These are phyloP conservation scores for Alternaria brassicicola DNA, from an alignment of 2,329 filamentous ascomycete species.

Conservation along the genomic window DNA sequence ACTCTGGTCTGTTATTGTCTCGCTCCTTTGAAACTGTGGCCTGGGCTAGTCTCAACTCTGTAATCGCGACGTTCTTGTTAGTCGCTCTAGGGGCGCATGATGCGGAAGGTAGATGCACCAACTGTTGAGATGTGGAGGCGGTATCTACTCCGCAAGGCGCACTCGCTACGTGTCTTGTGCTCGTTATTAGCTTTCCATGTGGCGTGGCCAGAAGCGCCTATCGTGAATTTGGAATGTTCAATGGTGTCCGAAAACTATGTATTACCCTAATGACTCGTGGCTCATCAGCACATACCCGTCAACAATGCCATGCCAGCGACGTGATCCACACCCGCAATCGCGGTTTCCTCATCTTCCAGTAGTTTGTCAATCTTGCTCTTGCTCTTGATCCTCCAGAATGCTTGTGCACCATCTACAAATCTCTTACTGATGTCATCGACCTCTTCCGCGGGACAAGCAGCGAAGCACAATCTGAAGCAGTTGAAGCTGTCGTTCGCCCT, in stretches of 20 bases:
- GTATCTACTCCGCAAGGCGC: neutral
- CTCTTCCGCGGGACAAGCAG: constrained; percentile 75
- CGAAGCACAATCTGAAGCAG: constrained; percentile 82
- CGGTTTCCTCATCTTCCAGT: constrained; percentile 48
- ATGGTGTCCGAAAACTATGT: neutral
- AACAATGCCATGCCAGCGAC: constrained; percentile 38
- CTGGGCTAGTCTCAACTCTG: neutral
- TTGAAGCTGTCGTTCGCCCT: constrained; percentile 66
- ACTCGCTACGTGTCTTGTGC: neutral
- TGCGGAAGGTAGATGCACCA: neutral
- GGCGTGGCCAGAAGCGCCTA: neutral
- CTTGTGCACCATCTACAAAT: constrained; percentile 71
- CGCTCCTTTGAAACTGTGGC: neutral
- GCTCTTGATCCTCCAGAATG: constrained; percentile 79
- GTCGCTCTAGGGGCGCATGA: neutral
- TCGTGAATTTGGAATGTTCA: neutral
- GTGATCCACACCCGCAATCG: constrained; percentile 15
- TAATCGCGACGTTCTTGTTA: neutral
- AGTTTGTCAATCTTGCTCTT: constrained; percentile 69
- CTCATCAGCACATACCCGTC: constrained; percentile 38
- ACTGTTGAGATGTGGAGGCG: neutral
- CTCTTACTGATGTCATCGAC: constrained; percentile 66
- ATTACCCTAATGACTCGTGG: neutral
- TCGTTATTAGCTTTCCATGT: neutral
- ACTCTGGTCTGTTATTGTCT: neutral